A percentile compares a stretch with the other conserved stretches of the same genome.
These are phyloP conservation scores for Hymenoscyphus albidus DNA, from an alignment of 2,329 filamentous ascomycete genomes.

Conservation along the genomic window DNA sequence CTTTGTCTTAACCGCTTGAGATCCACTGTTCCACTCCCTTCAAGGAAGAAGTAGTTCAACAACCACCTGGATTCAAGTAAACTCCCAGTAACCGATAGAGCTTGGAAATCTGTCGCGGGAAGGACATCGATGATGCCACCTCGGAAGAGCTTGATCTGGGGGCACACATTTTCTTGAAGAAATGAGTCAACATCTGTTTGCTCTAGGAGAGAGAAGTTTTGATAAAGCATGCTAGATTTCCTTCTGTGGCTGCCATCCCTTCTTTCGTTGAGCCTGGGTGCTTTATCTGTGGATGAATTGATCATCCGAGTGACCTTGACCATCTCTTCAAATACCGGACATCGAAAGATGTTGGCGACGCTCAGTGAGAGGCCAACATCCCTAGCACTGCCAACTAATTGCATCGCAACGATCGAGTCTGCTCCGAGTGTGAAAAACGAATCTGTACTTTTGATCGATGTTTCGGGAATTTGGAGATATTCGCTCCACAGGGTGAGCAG, in stretches of 20 bases:
- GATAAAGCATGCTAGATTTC: slow-evolving; percentile 12
- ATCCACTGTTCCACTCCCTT: slow-evolving; percentile 13
- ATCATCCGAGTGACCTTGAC: slow-evolving; percentile 35
- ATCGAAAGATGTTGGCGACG: slow-evolving; percentile 41
- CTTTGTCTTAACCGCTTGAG: slow-evolving; percentile 25
- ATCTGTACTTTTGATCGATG: slow-evolving; percentile 35
- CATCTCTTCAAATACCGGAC: slow-evolving; percentile 43
- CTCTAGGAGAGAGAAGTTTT: slow-evolving; percentile 16
- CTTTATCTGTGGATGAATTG: slow-evolving; percentile 17
- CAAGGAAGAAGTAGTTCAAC: slow-evolving; percentile 20
- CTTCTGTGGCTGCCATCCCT: background rate
- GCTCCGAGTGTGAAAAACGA: slow-evolving; percentile 39
- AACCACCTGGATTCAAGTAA: slow-evolving; percentile 19
- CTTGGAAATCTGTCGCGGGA: slow-evolving; percentile 17
- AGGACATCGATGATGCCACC: slow-evolving; percentile 16
- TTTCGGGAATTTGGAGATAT: slow-evolving; percentile 18
- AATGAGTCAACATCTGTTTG: slow-evolving; percentile 27
- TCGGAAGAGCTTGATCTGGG: slow-evolving; percentile 12
- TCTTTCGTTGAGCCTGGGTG: background rate
- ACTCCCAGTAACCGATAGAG: slow-evolving; percentile 11
- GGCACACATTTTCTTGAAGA: slow-evolving; percentile 18
- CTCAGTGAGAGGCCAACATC: slow-evolving; percentile 34
- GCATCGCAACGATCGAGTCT: slow-evolving; percentile 37
- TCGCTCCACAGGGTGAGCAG: slow-evolving; percentile 20
- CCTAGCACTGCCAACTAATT: slow-evolving; percentile 39